Base-by-base conservation (phyloP, 768 basidiomycete species). In the Trametes meyenii region DNA sequence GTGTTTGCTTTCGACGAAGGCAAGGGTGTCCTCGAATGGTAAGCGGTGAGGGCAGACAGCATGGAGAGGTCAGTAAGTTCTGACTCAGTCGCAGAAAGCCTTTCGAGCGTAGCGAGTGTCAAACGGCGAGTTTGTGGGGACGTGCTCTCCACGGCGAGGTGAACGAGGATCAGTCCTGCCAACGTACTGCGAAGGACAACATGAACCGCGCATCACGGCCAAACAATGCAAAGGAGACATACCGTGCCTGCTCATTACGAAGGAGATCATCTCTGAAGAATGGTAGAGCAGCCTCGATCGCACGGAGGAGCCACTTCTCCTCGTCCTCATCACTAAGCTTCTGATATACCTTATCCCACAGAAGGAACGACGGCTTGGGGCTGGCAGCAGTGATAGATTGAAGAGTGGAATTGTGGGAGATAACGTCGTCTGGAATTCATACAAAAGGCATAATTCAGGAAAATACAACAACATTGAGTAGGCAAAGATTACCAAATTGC, bases 301-400 rank as follows among this genome's bases (percentile, higher is more conserved):
- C 88, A 35, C 87, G 81, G 14, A 93, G 74, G 1, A 97, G 74
- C 96, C 95, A 97, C 13, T 66, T 68, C 57, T 92, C 86, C 16
- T 93, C 93, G 2, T 81, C 80, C 0, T 78, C 66, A 6, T 84
- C 81, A 7, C 77, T 75, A 16, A 89, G 65, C 70, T 92, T 94
- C 60, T 87, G 84, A 68, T 93, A 94, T 0, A 92, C 86, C 71
- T 91, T 94, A 55, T 96, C 94, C 85, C 85, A 93, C 14, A 96
- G 67, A 42, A 98, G 73, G 76, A 97, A 97, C 1, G 90, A 88
- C 0, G 93, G 90, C 70, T 94, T 97, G 23, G 82, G 75, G 14
- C 78, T 75, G 0, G 85, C 73, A 5, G 73, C 72, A 17, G 72
- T 69, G n/a, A 90, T 71, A 0, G 79, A 73, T 36, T 80, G 77